Evolutionary conservation across 306 rosid genomes (phyloP), one percentile per base, ranked within the genome.

Genomic region (Vicia sativa): DNA sequence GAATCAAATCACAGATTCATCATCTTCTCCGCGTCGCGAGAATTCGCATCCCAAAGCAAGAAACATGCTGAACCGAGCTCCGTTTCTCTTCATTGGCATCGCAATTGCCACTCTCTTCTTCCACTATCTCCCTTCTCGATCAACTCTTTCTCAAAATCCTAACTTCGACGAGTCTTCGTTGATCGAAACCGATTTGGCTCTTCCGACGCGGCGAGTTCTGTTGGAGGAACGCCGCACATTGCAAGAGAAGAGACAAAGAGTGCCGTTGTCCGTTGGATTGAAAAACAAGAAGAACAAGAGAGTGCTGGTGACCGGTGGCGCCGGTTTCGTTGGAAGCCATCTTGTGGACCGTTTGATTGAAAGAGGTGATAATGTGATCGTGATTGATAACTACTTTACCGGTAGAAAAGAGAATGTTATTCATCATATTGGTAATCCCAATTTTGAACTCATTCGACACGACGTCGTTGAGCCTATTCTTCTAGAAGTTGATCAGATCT

Each of bases 271-370:
- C 74, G 39, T 5, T 49, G 68, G 83, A 82, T 15, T 10, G 72
- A 81, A 77, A 42, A 50, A 4, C 6, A 71, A 35, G 38, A 88
- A 73, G 79, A 75, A 28, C 15, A 75, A 67, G 80, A 77, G 98
- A 80, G 65, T 92, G 9, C 67, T 92, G 44, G 91, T 92, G 2
- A 92, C 98, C 0, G 98, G 96, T 31, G 98, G 98, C 44, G 98
- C 98, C 2, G 98, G 98, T 65, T 92, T 92, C 80, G 98, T 92
- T 0, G 96, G 96, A 25, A 89, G 96, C 75, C 98, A 92, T 62
- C 84, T 92, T 2, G 98, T 92, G 41, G 98, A 92, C 74, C 96
- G 96, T 65, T 55, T 92, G 79, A 86, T 92, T 0, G 90, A 83
- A 19, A 58, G 96, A 1, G 98, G 98, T 0, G 91, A 92, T 9